Conservation (phyloP, 2,329 filamentous ascomycete genomes). For the Lachnellula willkommii region DNA sequence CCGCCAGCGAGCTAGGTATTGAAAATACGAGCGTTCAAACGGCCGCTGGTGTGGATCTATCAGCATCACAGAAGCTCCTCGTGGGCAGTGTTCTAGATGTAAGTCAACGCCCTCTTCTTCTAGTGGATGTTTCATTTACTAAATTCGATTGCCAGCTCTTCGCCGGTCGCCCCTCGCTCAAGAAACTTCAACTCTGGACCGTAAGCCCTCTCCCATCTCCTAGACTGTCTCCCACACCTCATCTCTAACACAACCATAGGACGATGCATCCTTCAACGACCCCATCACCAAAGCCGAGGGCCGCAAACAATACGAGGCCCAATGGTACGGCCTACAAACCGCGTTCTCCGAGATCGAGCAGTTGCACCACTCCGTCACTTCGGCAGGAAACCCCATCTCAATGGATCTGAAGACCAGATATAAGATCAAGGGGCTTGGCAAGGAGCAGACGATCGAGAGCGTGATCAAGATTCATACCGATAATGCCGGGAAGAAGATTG, state of each 20-base stretch:
- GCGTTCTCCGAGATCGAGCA: conserved; percentile 55
- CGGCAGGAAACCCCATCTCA: conserved; percentile 53
- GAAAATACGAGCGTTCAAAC: conserved; percentile 51
- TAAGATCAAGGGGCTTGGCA: conserved; percentile 47
- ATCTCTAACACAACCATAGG: conserved; percentile 18
- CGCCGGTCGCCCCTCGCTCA: conserved; percentile 52
- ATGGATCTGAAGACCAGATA: conserved; percentile 51
- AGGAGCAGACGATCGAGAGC: conserved; percentile 45
- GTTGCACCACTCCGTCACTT: conserved; percentile 47
- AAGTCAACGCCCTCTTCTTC: neutral
- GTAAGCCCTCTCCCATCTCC: neutral
- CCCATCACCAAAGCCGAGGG: conserved; percentile 53
- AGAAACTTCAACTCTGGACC: conserved; percentile 55
- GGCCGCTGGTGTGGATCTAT: conserved; percentile 45
- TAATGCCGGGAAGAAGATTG: conserved; percentile 38
- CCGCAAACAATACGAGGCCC: conserved; percentile 44
- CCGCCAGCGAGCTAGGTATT: conserved; percentile 33
- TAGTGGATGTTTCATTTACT: neutral
- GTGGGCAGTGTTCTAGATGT: conserved; percentile 55
- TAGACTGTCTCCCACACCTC: neutral
- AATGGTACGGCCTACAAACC: conserved; percentile 54
- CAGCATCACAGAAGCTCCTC: conserved; percentile 46
- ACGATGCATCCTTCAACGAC: conserved; percentile 53
- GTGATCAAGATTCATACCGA: conserved; percentile 43
- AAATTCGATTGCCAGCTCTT: conserved; percentile 42